Percentiles rank a stretch among this genome's conserved stretches.
These are phyloP conservation scores for Hypomontagnella monticulosa DNA, from an alignment of 495 filamentous ascomycete species.

Conservation along the genomic window DNA sequence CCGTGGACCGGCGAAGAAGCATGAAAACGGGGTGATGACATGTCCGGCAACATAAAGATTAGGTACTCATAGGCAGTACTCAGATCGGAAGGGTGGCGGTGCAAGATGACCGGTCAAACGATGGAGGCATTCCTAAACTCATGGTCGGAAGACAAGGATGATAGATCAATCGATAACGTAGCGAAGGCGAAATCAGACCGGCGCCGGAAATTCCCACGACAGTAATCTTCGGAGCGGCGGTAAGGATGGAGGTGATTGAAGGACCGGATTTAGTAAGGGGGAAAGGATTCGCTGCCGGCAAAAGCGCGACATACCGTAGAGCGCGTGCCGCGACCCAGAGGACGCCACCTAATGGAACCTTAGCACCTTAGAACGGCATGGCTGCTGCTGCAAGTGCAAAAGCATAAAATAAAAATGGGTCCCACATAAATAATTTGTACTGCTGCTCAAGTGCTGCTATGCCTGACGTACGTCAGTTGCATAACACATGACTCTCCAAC, in stretches of 20 bases:
- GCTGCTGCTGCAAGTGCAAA: not conserved
- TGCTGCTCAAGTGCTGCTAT: no score
- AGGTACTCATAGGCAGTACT: not conserved
- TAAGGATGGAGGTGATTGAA: not conserved
- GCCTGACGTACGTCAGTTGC: slow-evolving; percentile 8
- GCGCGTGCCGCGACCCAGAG: not conserved
- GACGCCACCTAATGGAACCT: not conserved
- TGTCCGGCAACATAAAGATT: slow-evolving; percentile 3
- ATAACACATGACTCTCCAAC: slow-evolving; percentile 10
- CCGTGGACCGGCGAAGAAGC: slow-evolving; percentile 52
- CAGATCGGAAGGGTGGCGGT: slow-evolving; percentile 15
- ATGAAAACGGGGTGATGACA: slow-evolving; percentile 49
- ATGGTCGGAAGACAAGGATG: slow-evolving; percentile 23
- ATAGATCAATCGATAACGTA: not conserved
- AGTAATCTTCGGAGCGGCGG: slow-evolving; percentile 19
- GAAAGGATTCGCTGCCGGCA: slow-evolving; percentile 8
- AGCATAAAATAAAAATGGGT: slow-evolving; percentile 5
- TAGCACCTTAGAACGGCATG: not conserved
- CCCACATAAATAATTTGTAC: no score
- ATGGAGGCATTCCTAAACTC: slow-evolving; percentile 15
- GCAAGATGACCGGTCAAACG: not conserved
- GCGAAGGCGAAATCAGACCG: slow-evolving; percentile 9
- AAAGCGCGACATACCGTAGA: slow-evolving; percentile 7
- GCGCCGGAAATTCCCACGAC: slow-evolving; percentile 10
- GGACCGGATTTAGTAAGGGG: slow-evolving; percentile 8